Percentiles rank a stretch among this genome's conserved stretches.
Conservation (phyloP, 768 basidiomycete species). For the Termitomyces sp. region DNA sequence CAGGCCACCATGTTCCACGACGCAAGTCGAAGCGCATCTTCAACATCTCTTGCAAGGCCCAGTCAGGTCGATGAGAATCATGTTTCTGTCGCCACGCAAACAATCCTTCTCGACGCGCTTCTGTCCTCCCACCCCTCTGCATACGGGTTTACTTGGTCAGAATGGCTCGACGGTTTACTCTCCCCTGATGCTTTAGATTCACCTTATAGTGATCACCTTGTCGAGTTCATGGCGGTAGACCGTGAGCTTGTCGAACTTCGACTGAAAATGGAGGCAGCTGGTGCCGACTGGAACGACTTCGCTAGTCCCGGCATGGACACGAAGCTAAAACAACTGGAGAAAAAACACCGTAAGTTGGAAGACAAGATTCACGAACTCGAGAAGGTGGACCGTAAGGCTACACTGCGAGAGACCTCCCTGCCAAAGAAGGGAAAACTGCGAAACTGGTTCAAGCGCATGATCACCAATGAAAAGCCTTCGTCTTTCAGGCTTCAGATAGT, state of each 20-base stretch:
- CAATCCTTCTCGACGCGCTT: constrained; percentile 17
- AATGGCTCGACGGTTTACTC: constrained; percentile 27
- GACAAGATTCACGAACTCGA: constrained; percentile 26
- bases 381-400: constrained; percentile 13
- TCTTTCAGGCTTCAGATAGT: constrained; percentile 30
- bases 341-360: constrained; percentile 34
- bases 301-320: constrained; percentile 22
- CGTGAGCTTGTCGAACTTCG: constrained; percentile 21
- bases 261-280: constrained; percentile 10
- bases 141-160: constrained; percentile 27
- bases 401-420: constrained; percentile 19
- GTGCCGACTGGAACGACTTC: constrained; percentile 11
- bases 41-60: constrained; percentile 10
- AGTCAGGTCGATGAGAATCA: constrained; percentile 12
- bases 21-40: constrained; percentile 11
- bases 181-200: constrained; percentile 28
- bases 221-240: constrained; percentile 21
- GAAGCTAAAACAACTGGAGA: constrained; percentile 36
- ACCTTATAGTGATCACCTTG: constrained; percentile 24
- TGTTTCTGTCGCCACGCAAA: constrained; percentile 23
- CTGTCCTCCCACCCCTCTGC: constrained; percentile 2
- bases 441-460: constrained; percentile 60
- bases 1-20: constrained; percentile 41
- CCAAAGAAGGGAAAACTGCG: constrained; percentile 47
- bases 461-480: constrained; percentile 29